Conservation (phyloP, 805 yeast genomes). For the Candida manassasensis region DNA sequence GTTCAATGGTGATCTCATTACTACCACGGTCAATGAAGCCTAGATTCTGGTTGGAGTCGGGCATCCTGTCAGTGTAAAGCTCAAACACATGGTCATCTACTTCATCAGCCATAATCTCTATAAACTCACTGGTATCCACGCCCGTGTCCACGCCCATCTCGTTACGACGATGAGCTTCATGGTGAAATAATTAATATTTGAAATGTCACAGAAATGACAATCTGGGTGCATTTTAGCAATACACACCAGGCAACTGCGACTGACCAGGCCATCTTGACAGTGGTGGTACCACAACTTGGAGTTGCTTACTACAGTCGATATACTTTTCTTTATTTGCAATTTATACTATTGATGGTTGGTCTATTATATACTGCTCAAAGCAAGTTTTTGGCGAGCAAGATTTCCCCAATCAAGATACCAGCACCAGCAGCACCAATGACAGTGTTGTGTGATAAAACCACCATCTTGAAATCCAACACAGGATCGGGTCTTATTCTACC, state of each 20-base stretch:
- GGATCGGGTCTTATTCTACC: constrained; percentile 94
- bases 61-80: constrained; percentile 24
- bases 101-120: constrained; percentile 5
- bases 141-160: no score
- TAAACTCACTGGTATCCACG: background rate
- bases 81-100: constrained; percentile 30
- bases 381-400: constrained; percentile 69
- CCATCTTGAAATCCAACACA: constrained; percentile 91
- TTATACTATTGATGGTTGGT: no score
- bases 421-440: constrained; percentile 99
- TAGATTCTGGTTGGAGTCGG: constrained; percentile 23
- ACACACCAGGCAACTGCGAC: no score
- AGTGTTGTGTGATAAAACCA: constrained; percentile 95
- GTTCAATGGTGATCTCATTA: constrained; percentile 18
- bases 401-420: constrained; percentile 92
- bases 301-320: no score
- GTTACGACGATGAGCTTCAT: no score
- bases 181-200: no score
- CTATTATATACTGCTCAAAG: constrained; percentile 43
- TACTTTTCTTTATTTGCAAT: no score
- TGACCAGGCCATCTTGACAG: no score
- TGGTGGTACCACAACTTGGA: no score
- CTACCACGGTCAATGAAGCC: constrained; percentile 32
- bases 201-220: no score
- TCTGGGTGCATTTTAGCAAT: no score